Evolutionary conservation across 352 stramenopile genomes (phyloP), one percentile per base, ranked within the genome.

Genomic region (Globisporangium takayamanum): DNA sequence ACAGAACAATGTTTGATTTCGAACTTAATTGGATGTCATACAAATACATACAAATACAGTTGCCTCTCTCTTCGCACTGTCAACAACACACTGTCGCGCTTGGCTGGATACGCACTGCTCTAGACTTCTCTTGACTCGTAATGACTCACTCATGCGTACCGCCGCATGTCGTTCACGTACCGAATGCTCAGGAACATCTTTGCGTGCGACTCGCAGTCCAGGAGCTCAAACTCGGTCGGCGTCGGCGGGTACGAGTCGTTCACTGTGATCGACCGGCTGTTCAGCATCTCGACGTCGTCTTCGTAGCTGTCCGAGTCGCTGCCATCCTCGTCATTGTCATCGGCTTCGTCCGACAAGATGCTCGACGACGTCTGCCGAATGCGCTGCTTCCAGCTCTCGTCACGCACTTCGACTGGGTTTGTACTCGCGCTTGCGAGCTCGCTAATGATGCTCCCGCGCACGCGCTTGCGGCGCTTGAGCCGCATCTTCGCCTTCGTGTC

Each of bases 101-200:
- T 22, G 6, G 18, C 54, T 18, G 30, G n/a, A 25, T n/a, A n/a
- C n/a, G n/a, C n/a, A n/a, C 30, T 5, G 28, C 28, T 33, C 28
- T 0, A 33, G 28, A 33, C 28, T 33, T 33, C 28, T 33, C 28
- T 5, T 33, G 28, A 33, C 28, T 33, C 28, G 28, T 41, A 36
- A 41, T 33, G 15, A 28, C 10, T 7, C 42, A 26, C 56, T 69
- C 79, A 91, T 1, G 71, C 72, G 55, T 90, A 90, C 36, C 81
- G 80, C 15, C 85, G 81, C 78, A 95, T 88, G 62, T 92, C 80
- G 62, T 95, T 95, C 59, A 95, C 80, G 59, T 95, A 95, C 33
- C 84, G 84, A 26, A 95, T 80, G 64, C 79, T 91, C 47, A 95
- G 62, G 51, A 74, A 84, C 53, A 95, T 80, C 53, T 78, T 92